These are phyloP conservation scores for Lipomyces mesembrius DNA, from an alignment of 805 yeast species.

Conservation along the genomic window DNA sequence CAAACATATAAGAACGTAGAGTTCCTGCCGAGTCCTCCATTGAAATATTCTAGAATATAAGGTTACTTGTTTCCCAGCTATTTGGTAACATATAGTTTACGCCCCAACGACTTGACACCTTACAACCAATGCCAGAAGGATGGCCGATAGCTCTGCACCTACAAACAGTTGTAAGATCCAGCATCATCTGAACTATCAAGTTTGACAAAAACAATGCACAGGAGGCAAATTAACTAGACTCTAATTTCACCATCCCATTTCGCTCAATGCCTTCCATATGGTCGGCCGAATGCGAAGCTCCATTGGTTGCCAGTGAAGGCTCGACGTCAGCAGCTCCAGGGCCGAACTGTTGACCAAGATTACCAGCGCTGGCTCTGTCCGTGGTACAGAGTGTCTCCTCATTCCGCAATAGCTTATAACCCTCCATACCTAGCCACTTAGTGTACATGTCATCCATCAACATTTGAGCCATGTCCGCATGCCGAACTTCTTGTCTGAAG, in stretches of 20 bases:
- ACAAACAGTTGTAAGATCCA: no score
- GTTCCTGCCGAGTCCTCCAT: no score
- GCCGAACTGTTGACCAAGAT: neutral
- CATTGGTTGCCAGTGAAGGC: neutral
- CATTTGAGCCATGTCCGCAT: conserved; percentile 50
- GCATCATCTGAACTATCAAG: neutral
- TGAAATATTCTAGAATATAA: no score
- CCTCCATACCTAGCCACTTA: conserved; percentile 45
- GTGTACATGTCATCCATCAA: conserved; percentile 51
- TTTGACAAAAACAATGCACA: neutral
- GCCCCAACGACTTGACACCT: no score
- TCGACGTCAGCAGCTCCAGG: neutral
- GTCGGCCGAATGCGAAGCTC: neutral
- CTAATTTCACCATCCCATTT: neutral
- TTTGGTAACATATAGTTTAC: no score
- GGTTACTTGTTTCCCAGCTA: no score
- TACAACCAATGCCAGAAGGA: no score
- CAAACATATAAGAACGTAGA: no score
- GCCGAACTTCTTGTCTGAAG: conserved; percentile 49
- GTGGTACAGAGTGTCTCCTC: neutral
- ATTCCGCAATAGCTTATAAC: conserved; percentile 18
- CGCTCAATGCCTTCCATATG: neutral
- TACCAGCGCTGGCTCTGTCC: neutral
- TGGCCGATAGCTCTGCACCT: no score
- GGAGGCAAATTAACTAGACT: neutral